Conservation (phyloP, 2,329 filamentous ascomycete species). For the Alternaria tenuissima region DNA sequence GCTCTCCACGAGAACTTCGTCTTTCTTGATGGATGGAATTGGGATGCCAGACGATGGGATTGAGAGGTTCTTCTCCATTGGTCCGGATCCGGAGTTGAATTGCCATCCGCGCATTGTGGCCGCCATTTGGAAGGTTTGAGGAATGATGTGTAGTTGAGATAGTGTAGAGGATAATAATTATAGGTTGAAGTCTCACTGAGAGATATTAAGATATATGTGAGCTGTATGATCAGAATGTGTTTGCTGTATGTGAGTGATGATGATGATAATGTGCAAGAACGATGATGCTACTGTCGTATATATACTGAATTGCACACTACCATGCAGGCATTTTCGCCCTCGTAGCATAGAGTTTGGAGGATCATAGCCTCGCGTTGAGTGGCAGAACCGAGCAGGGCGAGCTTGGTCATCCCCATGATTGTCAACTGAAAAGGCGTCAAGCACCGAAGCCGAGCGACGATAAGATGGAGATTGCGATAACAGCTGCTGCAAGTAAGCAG, state of each 20-base stretch:
- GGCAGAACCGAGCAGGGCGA: slow-evolving; percentile 10
- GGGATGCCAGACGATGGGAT: slow-evolving; percentile 56
- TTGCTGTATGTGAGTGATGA: neutral
- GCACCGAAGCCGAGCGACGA: neutral
- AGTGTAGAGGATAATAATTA: neutral
- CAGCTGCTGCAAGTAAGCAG: neutral
- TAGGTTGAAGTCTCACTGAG: neutral
- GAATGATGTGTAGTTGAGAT: neutral
- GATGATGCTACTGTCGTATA: neutral
- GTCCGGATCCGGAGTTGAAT: slow-evolving; percentile 32
- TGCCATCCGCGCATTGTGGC: slow-evolving; percentile 60
- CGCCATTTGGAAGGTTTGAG: slow-evolving; percentile 35
- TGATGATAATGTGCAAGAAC: neutral
- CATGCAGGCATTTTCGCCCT: neutral
- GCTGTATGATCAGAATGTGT: neutral
- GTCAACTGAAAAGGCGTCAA: neutral
- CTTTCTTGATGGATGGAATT: slow-evolving; percentile 41
- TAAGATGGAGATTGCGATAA: neutral
- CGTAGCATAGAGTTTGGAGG: neutral
- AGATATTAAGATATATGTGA: neutral
- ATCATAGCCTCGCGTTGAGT: neutral
- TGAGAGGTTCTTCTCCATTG: slow-evolving; percentile 61
- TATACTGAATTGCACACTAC: neutral
- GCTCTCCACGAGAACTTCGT: slow-evolving; percentile 62
- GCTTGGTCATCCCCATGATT: slow-evolving; percentile 7